phyloP scores from a whole-genome alignment of 2,329 filamentous ascomycete species.

The Colletotrichum plurivorum region DNA sequence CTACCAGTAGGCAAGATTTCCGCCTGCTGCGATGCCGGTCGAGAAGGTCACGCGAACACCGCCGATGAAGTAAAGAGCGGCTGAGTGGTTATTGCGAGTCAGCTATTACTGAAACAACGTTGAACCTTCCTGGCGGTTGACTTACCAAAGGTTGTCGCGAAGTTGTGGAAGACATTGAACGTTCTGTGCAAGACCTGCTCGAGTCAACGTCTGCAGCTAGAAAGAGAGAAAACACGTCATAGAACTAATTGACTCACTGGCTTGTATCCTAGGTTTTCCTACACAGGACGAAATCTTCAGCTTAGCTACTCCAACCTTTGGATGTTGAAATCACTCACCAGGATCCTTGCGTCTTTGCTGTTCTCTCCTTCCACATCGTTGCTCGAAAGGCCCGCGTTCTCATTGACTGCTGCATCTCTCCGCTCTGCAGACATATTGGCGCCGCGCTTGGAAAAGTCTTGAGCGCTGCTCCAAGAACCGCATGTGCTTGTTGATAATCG shows the following conservation, averaged over 20 bases:
- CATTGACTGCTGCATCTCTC: neutral
- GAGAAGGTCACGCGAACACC: slow-evolving; percentile 73
- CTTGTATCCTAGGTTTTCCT: slow-evolving; percentile 36
- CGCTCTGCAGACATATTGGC: slow-evolving; percentile 18
- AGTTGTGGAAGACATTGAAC: slow-evolving; percentile 71
- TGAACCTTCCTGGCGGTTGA: neutral
- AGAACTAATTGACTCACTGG: slow-evolving; percentile 16
- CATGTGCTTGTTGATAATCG: no score
- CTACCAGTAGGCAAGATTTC: slow-evolving; percentile 72
- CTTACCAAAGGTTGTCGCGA: slow-evolving; percentile 71
- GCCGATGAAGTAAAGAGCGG: slow-evolving; percentile 70
- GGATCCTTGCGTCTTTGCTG: slow-evolving; percentile 7
- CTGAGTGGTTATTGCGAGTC: slow-evolving; percentile 42
- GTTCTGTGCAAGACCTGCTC: slow-evolving; percentile 68
- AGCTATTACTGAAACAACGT: slow-evolving; percentile 53
- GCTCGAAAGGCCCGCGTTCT: slow-evolving; percentile 3
- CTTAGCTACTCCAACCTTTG: no score
- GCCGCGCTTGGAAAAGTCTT: neutral
- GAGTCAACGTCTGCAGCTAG: neutral
- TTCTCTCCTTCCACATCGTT: slow-evolving; percentile 1
- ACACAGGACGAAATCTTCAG: no score
- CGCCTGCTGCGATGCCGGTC: slow-evolving; percentile 73
- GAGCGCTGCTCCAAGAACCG: neutral
- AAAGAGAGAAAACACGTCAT: no score
- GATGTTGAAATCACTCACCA: neutral